These are phyloP conservation scores for Castanospermum australe DNA, from an alignment of 306 rosid species.

Conservation along the genomic window DNA sequence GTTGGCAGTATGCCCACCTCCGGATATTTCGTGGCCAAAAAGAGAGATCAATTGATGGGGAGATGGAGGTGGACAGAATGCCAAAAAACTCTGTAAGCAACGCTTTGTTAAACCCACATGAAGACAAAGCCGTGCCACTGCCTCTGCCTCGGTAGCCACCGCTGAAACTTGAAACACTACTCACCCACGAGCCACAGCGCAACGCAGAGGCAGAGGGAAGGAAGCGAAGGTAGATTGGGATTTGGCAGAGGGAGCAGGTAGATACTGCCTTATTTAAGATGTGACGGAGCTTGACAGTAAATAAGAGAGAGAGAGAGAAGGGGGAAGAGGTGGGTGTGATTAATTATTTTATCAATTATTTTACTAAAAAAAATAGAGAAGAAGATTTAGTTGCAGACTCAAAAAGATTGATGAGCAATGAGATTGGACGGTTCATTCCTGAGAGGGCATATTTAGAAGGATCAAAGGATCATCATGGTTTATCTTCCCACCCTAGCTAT, in stretches of 20 bases:
- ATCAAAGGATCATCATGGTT: slow-evolving; percentile 53
- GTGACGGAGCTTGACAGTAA: slow-evolving; percentile 25
- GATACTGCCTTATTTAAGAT: slow-evolving; percentile 32
- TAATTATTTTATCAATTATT: not conserved
- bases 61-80: slow-evolving; percentile 99
- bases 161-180: not conserved
- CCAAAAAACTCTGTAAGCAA: slow-evolving; percentile 81
- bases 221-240: not conserved
- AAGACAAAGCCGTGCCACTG: not conserved
- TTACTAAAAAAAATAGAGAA: not conserved
- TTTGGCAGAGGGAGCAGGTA: not conserved
- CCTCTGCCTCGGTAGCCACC: not conserved
- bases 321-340: slow-evolving; percentile 30
- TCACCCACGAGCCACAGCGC: not conserved
- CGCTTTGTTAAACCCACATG: slow-evolving; percentile 74
- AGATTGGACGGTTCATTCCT: slow-evolving; percentile 50
- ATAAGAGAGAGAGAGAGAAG: slow-evolving; percentile 22
- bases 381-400: slow-evolving; percentile 26
- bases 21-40: not conserved
- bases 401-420: slow-evolving; percentile 29
- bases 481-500: slow-evolving; percentile 25
- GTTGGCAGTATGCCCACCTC: slow-evolving; percentile 99
- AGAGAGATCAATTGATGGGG: not conserved
- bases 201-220: not conserved
- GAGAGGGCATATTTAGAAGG: slow-evolving; percentile 47